A percentile compares a stretch with the other conserved stretches of the same genome.
Evolutionary conservation across 2,329 filamentous ascomycete genomes (phyloP).

Genomic region (Penicillium sp.): DNA sequence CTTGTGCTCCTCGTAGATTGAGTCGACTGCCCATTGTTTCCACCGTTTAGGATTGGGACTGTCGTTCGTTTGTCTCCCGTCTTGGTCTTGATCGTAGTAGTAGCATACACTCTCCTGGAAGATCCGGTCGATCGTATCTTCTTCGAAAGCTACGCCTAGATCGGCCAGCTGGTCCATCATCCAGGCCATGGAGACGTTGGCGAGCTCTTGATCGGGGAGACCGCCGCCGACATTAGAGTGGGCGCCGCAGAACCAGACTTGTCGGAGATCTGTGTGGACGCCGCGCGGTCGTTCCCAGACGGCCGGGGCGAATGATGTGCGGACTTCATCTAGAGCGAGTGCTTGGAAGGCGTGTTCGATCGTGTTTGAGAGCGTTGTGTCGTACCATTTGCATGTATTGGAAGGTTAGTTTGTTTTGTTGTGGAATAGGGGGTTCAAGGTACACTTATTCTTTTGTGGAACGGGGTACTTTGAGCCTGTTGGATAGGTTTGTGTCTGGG

Average conservation of each 20-base stretch:
- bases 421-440: background rate
- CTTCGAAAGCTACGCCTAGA: slow-evolving; percentile 19
- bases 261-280: slow-evolving; percentile 40
- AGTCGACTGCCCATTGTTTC: slow-evolving; percentile 13
- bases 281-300: slow-evolving; percentile 34
- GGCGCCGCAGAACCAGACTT: slow-evolving; percentile 52
- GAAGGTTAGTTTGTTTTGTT: slow-evolving; percentile 8
- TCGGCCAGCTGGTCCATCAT: slow-evolving; percentile 44
- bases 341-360: slow-evolving; percentile 40
- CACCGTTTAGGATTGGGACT: slow-evolving; percentile 1
- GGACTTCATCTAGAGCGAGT: slow-evolving; percentile 35
- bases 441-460: slow-evolving; percentile 27
- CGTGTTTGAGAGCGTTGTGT: slow-evolving; percentile 32
- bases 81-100: slow-evolving; percentile 14
- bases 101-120: slow-evolving; percentile 18
- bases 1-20: slow-evolving; percentile 19
- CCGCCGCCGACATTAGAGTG: slow-evolving; percentile 54
- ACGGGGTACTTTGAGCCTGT: slow-evolving; percentile 16
- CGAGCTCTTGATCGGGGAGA: slow-evolving; percentile 51
- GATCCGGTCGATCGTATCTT: slow-evolving; percentile 15
- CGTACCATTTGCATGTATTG: slow-evolving; percentile 34
- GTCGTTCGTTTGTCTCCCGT: background rate
- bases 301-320: slow-evolving; percentile 34
- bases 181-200: slow-evolving; percentile 54
- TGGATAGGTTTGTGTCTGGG: slow-evolving; percentile 27